Evolutionary conservation across 2,329 filamentous ascomycete genomes (phyloP).

Genomic region (Paradendryphiella salina): DNA sequence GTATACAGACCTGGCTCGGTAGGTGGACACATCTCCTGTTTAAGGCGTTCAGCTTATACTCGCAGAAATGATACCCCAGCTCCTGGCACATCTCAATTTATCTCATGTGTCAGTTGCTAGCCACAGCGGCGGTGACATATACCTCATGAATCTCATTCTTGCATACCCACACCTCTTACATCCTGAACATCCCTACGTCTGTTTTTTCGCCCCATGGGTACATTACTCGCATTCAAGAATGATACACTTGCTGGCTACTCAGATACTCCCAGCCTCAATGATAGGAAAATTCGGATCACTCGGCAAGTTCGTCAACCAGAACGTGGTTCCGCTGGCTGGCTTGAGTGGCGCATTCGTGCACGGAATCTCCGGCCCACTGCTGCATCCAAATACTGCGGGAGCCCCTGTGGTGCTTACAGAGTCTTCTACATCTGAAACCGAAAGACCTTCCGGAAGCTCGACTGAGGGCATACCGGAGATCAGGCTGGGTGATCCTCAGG

Average conservation of each 20-base stretch:
- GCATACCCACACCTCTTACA: slow-evolving; percentile 34
- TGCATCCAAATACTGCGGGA: slow-evolving; percentile 6
- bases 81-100: slow-evolving; percentile 36
- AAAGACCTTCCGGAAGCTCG: slow-evolving; percentile 4
- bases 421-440: slow-evolving; percentile 3
- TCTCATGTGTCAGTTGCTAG: slow-evolving; percentile 38
- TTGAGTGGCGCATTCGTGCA: slow-evolving; percentile 25
- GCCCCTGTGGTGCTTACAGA: slow-evolving; percentile 20
- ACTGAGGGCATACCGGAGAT: neutral
- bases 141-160: slow-evolving; percentile 36
- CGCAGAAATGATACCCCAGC: slow-evolving; percentile 36
- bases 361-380: slow-evolving; percentile 17
- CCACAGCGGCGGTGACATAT: slow-evolving; percentile 40
- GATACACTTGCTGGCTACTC: slow-evolving; percentile 24
- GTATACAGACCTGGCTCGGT: slow-evolving; percentile 37
- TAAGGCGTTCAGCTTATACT: neutral
- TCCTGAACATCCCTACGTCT: slow-evolving; percentile 31
- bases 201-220: slow-evolving; percentile 42
- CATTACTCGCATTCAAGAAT: slow-evolving; percentile 35
- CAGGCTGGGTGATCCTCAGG: slow-evolving; percentile 20
- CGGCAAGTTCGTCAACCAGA: slow-evolving; percentile 28
- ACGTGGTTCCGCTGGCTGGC: slow-evolving; percentile 29
- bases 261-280: slow-evolving; percentile 31
- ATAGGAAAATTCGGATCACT: slow-evolving; percentile 31
- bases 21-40: neutral